Evolutionary conservation across 106 monocot genomes (phyloP).

Genomic region (Narthecium ossifragum): DNA sequence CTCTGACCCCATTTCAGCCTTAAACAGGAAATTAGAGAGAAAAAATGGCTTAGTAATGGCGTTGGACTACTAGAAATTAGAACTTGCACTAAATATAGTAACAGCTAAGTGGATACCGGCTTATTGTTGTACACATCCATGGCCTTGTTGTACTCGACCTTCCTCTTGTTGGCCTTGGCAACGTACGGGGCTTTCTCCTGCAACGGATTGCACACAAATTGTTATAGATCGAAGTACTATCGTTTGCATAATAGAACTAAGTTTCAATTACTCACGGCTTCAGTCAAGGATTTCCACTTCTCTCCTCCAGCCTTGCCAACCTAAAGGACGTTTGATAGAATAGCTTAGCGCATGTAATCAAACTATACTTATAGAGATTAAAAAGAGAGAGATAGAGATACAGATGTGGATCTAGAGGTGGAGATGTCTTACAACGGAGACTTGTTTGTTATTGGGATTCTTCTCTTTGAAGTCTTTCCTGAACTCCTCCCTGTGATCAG

Average conservation of each 20-base stretch:
- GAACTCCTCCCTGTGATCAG: slow-evolving; percentile 61
- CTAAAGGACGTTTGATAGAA: slow-evolving; percentile 5
- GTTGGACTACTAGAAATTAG: too few relatives aligned
- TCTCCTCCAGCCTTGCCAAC: slow-evolving; percentile 17
- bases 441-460: slow-evolving; percentile 71
- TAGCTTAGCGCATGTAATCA: too few relatives aligned
- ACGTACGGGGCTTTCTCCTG: slow-evolving; percentile 87
- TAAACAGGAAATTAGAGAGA: too few relatives aligned
- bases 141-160: slow-evolving; percentile 61
- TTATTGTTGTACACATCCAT: slow-evolving; percentile 64
- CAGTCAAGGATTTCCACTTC: slow-evolving; percentile 29
- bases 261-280: slow-evolving; percentile 31
- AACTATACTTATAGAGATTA: too few relatives aligned
- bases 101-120: slow-evolving; percentile 10
- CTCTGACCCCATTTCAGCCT: too few relatives aligned
- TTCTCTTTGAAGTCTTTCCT: slow-evolving; percentile 75
- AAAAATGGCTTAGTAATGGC: too few relatives aligned
- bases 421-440: slow-evolving; percentile 71
- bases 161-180: slow-evolving; percentile 71
- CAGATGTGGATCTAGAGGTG: background rate
- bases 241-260: background rate
- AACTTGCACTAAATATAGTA: too few relatives aligned
- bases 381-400: background rate
- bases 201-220: too few relatives aligned
- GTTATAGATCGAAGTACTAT: background rate